Evolutionary conservation across 2,329 filamentous ascomycete species (phyloP), one percentile per base, ranked within the genome.

Genomic region (Pezicula carpinea): DNA sequence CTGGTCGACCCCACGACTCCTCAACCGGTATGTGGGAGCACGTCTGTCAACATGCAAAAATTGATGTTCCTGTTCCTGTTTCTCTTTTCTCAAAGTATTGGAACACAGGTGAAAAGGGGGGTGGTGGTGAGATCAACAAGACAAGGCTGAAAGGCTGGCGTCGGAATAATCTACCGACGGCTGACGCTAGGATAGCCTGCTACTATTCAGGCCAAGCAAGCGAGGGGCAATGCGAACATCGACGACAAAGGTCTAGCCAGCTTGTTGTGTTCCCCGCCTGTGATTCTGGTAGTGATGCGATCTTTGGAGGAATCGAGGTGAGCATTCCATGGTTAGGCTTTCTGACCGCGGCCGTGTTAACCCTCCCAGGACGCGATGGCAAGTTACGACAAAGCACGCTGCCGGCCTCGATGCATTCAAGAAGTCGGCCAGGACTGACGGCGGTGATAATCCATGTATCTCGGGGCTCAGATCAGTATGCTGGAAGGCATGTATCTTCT

Each of bases 381-480:
- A 79, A 59, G 71, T 75, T 57, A 82, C 85, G 32, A 76, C 81
- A 60, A 71, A 69, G 56, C 71, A 80, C 59, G 75, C 76, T 56
- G 70, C 73, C 46, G 78, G 74, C 58, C 69, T 86, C 49, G 68
- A 69, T n/a, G 76, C 82, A 50, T 70, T 90, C 46, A 82, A 79
- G 66, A 73, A 73, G 53, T 80, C 81, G n/a, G 75, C 88, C 44
- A 80, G 76, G 64, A 69, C 76, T 53, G 76, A 82, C 58, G 77
- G 77, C 15, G 65, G 76, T 14, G 66, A 66, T 10, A 86, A 77
- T 59, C 81, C 84, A 41, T 89, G 85, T 63, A 69, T 82, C 44
- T 73, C 82, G 39, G 89, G 89, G 13, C 80, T 90, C 54, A 82
- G 91, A 47, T 96, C 92, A 3, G 77, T 95, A 32, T 95, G 87